These are phyloP conservation scores for Gossypium gossypioides DNA, from an alignment of 441 rosid genomes.

Conservation along the genomic window DNA sequence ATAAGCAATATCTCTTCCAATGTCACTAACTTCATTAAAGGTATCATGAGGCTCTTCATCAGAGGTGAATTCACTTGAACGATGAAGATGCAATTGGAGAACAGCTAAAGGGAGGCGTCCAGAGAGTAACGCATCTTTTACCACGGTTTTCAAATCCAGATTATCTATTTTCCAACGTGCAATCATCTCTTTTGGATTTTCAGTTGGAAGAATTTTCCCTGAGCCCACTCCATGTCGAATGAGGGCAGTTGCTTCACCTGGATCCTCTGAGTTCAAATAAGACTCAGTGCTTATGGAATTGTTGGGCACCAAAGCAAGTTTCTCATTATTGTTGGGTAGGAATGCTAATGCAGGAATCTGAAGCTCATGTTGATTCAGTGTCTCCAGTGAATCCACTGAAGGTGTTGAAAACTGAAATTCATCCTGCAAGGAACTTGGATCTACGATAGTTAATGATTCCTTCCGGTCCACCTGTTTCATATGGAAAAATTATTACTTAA, in stretches of 20 bases:
- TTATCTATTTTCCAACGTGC: conserved; percentile 87
- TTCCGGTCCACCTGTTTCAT: conserved; percentile 47
- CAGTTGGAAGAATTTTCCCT: conserved; percentile 58
- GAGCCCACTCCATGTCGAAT: conserved; percentile 38
- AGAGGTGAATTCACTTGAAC: conserved; percentile 42
- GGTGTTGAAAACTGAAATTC: conserved; percentile 51
- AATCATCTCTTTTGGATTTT: conserved; percentile 96
- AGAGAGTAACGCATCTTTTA: conserved; percentile 84
- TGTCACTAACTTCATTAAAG: conserved; percentile 82
- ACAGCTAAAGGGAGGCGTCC: conserved; percentile 98
- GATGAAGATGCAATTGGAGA: conserved; percentile 95
- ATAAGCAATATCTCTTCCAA: conserved; percentile 93
- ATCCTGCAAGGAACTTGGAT: conserved; percentile 31
- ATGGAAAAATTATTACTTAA: conserved; percentile 15
- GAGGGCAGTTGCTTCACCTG: conserved; percentile 42
- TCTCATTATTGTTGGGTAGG: conserved; percentile 27
- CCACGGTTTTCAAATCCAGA: conserved; percentile 80
- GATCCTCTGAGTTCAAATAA: conserved; percentile 33
- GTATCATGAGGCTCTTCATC: conserved; percentile 64
- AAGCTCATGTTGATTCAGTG: conserved; percentile 28
- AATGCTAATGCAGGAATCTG: conserved; percentile 21
- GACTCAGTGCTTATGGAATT: conserved; percentile 35
- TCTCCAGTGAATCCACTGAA: conserved; percentile 37
- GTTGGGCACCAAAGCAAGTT: conserved; percentile 48
- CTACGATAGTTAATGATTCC: conserved; percentile 34